A percentile compares a stretch with the other conserved stretches of the same genome.
phyloP scores from a whole-genome alignment of 345 rosid genomes.

The thale cress (Arabidopsis thaliana) region DNA sequence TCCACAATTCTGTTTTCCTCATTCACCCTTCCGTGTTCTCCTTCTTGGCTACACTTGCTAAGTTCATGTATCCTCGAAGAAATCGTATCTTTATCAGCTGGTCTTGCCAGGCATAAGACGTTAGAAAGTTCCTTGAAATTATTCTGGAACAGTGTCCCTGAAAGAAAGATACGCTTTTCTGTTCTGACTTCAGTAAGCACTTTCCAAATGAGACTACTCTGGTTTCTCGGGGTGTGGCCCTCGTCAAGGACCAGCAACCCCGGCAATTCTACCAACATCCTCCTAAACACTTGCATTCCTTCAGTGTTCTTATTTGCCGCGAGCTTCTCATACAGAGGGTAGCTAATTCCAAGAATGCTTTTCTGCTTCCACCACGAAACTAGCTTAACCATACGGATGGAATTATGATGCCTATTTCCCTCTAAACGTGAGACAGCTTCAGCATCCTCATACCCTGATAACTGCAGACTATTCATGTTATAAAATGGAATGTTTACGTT shows the following conservation, averaged over 20 bases:
- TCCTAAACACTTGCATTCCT: slow-evolving; percentile 31
- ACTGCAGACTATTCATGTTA: slow-evolving; percentile 54
- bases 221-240: slow-evolving; percentile 81
- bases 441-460: slow-evolving; percentile 54
- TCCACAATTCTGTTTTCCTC: slow-evolving; percentile 49
- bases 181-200: slow-evolving; percentile 60
- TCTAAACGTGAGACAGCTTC: slow-evolving; percentile 40
- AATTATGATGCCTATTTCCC: not conserved
- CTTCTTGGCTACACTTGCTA: slow-evolving; percentile 44
- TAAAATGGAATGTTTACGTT: slow-evolving; percentile 58
- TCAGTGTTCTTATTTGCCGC: slow-evolving; percentile 33
- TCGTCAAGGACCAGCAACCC: slow-evolving; percentile 74
- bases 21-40: slow-evolving; percentile 43
- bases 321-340: slow-evolving; percentile 59
- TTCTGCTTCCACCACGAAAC: slow-evolving; percentile 59
- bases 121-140: slow-evolving; percentile 73
- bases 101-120: slow-evolving; percentile 59
- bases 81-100: slow-evolving; percentile 44
- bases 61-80: slow-evolving; percentile 39
- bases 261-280: slow-evolving; percentile 54
- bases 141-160: slow-evolving; percentile 89
- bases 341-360: slow-evolving; percentile 70
- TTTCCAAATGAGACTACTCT: slow-evolving; percentile 60
- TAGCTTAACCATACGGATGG: slow-evolving; percentile 61
- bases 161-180: slow-evolving; percentile 65